Evolutionary conservation across 306 rosid species (phyloP), one percentile per base, ranked within the genome.

Genomic region (Dalbergia oliveri): DNA sequence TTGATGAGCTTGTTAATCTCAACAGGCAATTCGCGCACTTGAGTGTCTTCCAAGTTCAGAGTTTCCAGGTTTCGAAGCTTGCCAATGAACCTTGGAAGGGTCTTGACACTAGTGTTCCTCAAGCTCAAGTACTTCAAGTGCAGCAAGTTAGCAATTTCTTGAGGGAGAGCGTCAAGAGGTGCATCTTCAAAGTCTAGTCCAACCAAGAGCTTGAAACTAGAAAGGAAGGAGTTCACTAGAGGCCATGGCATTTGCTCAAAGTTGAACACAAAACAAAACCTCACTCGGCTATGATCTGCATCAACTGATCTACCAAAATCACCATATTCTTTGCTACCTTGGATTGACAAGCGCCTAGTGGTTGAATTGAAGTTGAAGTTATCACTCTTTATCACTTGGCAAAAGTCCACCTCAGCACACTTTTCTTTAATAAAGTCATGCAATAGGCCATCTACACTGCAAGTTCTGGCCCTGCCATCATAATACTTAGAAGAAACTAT

Each of bases 111-210:
- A 1, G 64, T 71, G 11, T 72, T 53, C n/a, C 9, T 51, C 5
- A 72, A 3, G 35, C 31, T 72, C 51, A 72, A 72, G 9, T 45
- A 47, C 11, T 26, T 44, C 11, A 68, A 45, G 3, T 6, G 18
- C 35, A 68, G 11, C 8, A 68, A 23, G 6, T 68, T 44, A 3
- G 19, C 57, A 15, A 79, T 4, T 3, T 62, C 69, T 19, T 31
- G 3, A 6, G 78, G 84, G 5, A 79, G 44, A 5, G 4, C 1
- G 7, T 14, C 16, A 26, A 84, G 21, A 0, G 78, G 72, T 1
- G 56, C 51, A 73, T 60, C 26, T 50, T 79, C 58, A 1, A 83
- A 44, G 54, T 78, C 81, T 18, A 83, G 13, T 4, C 69, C 68
- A 6, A 21, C 51, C 23, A 84, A 45, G 6, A 73, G 41, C 66